phyloP scores from a whole-genome alignment of 2,329 filamentous ascomycete species.

The Monosporascus sp. region DNA sequence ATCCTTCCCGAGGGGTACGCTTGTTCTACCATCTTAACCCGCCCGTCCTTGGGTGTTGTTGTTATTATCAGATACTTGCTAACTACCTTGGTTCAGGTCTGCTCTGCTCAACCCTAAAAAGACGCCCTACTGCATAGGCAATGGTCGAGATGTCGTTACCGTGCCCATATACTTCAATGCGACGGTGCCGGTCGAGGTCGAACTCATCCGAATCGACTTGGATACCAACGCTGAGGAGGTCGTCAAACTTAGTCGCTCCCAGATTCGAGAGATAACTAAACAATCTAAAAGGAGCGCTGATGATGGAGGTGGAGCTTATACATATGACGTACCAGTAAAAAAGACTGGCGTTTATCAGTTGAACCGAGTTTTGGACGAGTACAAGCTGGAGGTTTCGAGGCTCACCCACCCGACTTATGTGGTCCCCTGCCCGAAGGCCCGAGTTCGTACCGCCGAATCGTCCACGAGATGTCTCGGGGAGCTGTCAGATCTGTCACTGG shows the following conservation, averaged over 20 bases:
- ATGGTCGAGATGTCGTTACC: constrained; percentile 51
- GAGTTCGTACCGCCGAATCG: constrained; percentile 58
- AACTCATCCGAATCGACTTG: constrained; percentile 81
- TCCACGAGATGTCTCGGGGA: constrained; percentile 77
- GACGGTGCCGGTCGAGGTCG: constrained; percentile 80
- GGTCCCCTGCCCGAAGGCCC: constrained; percentile 76
- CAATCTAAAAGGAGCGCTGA: constrained; percentile 60
- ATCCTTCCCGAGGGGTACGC: constrained; percentile 83
- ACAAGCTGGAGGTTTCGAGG: constrained; percentile 86
- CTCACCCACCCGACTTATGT: constrained; percentile 73
- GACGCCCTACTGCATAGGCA: constrained; percentile 74
- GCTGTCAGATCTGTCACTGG: constrained; percentile 75
- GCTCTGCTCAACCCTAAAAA: constrained; percentile 81
- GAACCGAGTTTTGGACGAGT: constrained; percentile 81
- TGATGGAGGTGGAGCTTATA: constrained; percentile 57
- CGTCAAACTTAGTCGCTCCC: constrained; percentile 66
- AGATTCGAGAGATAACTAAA: constrained; percentile 70
- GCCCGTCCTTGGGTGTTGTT: neutral
- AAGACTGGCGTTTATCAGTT: constrained; percentile 85
- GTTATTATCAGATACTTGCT: constrained; percentile 12
- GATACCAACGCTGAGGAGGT: constrained; percentile 75
- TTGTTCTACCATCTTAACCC: neutral
- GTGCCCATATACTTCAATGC: constrained; percentile 92
- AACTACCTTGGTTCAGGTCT: constrained; percentile 46
- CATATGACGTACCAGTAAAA: constrained; percentile 69